These are phyloP conservation scores for Shiraia bambusicola DNA, from an alignment of 2,329 filamentous ascomycete genomes.

Conservation along the genomic window DNA sequence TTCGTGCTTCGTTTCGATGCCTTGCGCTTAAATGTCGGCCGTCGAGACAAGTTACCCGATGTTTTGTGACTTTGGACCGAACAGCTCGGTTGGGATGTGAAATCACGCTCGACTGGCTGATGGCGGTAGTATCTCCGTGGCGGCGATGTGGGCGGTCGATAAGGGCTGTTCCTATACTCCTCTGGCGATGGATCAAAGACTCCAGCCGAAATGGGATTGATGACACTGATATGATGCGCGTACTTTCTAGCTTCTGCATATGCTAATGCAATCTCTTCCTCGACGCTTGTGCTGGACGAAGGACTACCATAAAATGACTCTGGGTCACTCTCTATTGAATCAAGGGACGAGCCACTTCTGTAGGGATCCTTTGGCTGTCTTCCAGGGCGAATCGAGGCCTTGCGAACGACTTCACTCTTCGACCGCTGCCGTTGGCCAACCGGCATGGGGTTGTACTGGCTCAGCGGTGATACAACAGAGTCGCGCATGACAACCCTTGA, in stretches of 20 bases:
- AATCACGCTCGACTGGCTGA: conserved; percentile 21
- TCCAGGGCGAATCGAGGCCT: conserved; percentile 4
- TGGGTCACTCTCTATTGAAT: conserved; percentile 39
- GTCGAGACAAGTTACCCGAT: conserved; percentile 12
- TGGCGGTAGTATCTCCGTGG: conserved; percentile 31
- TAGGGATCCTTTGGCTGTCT: conserved; percentile 14
- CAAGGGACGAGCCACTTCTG: conserved; percentile 39
- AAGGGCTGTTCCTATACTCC: conserved; percentile 2
- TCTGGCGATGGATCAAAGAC: conserved; percentile 23
- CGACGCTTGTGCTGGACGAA: conserved; percentile 45
- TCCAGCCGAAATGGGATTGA: conserved; percentile 26
- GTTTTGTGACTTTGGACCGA: conserved; percentile 15
- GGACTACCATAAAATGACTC: conserved; percentile 44
- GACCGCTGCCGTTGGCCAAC: conserved; percentile 18
- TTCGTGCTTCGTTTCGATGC: conserved; percentile 21
- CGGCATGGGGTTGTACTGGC: conserved; percentile 17
- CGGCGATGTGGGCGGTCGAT: conserved; percentile 18
- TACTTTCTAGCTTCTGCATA: conserved; percentile 15
- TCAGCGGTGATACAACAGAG: conserved; percentile 37
- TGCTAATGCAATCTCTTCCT: conserved; percentile 27
- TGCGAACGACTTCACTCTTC: conserved; percentile 9
- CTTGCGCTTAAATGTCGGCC: conserved; percentile 21
- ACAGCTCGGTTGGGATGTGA: conserved; percentile 32
- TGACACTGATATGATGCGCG: conserved; percentile 17
- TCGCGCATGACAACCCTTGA: conserved; percentile 23